These are phyloP conservation scores for Lichtheimia ramosa DNA, from an alignment of 371 early-diverging fungal genomes.

Conservation along the genomic window DNA sequence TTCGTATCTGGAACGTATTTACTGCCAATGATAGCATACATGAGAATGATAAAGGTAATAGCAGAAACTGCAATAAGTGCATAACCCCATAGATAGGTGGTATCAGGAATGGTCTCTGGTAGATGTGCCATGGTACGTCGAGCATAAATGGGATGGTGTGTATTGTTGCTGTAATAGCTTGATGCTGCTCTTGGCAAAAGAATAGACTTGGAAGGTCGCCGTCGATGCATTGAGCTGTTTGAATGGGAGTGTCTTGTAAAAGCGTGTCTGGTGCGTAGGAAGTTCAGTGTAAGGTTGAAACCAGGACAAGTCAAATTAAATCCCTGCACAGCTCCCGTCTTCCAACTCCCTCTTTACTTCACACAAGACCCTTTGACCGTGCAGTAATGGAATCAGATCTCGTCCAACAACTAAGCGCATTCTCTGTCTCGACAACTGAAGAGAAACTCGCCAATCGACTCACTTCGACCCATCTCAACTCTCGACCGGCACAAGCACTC, in stretches of 20 bases:
- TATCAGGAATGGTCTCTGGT: slow-evolving; percentile 64
- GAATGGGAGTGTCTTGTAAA: background rate
- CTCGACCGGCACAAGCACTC: background rate
- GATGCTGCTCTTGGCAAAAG: slow-evolving; percentile 13
- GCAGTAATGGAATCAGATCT: background rate
- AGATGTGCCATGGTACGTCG: slow-evolving; percentile 53
- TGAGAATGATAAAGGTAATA: slow-evolving; percentile 56
- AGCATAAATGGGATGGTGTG: slow-evolving; percentile 11
- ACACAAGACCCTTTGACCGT: background rate
- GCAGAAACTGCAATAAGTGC: slow-evolving; percentile 61
- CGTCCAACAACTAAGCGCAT: background rate
- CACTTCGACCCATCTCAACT: background rate
- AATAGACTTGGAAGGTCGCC: slow-evolving; percentile 26
- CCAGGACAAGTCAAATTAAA: no score
- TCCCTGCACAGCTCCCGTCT: background rate
- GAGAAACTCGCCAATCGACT: background rate
- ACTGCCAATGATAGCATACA: slow-evolving; percentile 73
- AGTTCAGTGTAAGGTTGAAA: no score
- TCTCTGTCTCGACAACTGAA: background rate
- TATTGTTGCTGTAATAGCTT: background rate
- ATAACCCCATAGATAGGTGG: slow-evolving; percentile 73
- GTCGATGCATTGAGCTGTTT: slow-evolving; percentile 17
- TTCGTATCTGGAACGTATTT: slow-evolving; percentile 74
- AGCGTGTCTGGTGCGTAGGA: no score
- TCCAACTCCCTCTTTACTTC: background rate